phyloP scores from a whole-genome alignment of 2,329 filamentous ascomycete genomes.

The Penicillium psychrosexuale region DNA sequence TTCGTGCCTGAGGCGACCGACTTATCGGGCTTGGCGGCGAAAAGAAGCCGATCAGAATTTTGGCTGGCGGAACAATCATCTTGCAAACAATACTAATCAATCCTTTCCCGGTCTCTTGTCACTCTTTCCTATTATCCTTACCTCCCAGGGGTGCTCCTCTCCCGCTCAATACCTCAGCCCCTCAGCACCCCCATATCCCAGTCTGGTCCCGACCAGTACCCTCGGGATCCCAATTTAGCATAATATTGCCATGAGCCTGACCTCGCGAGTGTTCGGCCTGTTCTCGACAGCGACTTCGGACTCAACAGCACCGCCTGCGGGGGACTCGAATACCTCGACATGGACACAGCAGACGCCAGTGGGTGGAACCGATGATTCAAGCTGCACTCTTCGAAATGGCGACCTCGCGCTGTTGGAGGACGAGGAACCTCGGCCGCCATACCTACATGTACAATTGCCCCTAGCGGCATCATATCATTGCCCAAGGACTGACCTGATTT shows the following conservation, averaged over 20 bases:
- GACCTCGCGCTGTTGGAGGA: conserved; percentile 44
- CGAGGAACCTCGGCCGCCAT: conserved; percentile 58
- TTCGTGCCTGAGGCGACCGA: conserved; percentile 15
- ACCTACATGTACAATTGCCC: conserved; percentile 57
- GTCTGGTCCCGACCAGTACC: conserved; percentile 28
- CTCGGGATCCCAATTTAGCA: conserved; percentile 30
- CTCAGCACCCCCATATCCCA: conserved; percentile 26
- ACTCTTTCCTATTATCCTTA: conserved; percentile 14
- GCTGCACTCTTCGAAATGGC: conserved; percentile 34
- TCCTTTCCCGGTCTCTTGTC: conserved; percentile 13
- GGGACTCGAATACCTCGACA: conserved; percentile 28
- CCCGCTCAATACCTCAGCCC: conserved; percentile 12
- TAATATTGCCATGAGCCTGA: conserved; percentile 55
- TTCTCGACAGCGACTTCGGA: conserved; percentile 46
- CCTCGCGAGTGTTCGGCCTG: conserved; percentile 53
- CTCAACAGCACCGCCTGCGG: conserved; percentile 20
- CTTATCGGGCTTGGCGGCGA: conserved; percentile 25
- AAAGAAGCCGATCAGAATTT: conserved; percentile 36
- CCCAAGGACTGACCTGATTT: conserved; percentile 8
- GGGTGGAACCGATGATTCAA: conserved; percentile 10
- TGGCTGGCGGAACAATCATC: conserved; percentile 24
- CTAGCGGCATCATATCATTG: background rate
- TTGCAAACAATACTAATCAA: conserved; percentile 3
- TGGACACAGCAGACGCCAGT: conserved; percentile 29
- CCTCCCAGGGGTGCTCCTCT: conserved; percentile 17